Base-by-base conservation (phyloP, 2,329 filamentous ascomycete genomes). In the Xylaria hypoxylon region DNA sequence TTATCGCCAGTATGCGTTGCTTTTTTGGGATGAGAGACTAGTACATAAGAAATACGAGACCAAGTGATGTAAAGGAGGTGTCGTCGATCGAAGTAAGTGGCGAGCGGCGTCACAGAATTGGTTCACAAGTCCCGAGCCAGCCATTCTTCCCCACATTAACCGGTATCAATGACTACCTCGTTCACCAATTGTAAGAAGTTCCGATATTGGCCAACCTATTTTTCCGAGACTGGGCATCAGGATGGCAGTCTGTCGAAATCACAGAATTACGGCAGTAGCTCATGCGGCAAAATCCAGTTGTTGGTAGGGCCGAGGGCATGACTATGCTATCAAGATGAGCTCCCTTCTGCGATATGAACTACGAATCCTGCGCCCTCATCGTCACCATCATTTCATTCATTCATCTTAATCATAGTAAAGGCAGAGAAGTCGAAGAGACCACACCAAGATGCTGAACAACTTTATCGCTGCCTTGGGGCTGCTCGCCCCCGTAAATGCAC, bases 81-180 rank as follows among this genome's bases (percentile, higher is more conserved):
- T 38, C 26, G 22, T 56, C 48, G 11, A 31, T 67, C 50, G 35
- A 50, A 28, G 44, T 2, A 60, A 17, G 64, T 22, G 22, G 45
- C 15, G 33, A 38, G 19, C 22, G n/a, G 35, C 35, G 13, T 38
- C 47, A 47, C 48, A 24, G 19, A 38, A 65, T 56, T 59, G 47
- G 59, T 38, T 31, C 48, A 44, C 69, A 73, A 74, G 66, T 75
- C 73, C 71, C 70, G 71, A 70, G 58, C 56, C 56, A 71, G 73
- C 65, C 68, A 62, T 55, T 35, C 28, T 68, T 70, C 64, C 70
- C 68, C 67, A 75, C 70, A 77, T 77, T 75, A 77, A 58, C 71
- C 70, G 71, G 72, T 68, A 74, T 75, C 68, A 70, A 71, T 61
- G 44, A 59, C 64, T 64, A 38, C 42, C 51, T 52, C 22, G 56